Evolutionary conservation across 2,329 filamentous ascomycete species (phyloP).

Genomic region (Dothiorella sarmentorum): DNA sequence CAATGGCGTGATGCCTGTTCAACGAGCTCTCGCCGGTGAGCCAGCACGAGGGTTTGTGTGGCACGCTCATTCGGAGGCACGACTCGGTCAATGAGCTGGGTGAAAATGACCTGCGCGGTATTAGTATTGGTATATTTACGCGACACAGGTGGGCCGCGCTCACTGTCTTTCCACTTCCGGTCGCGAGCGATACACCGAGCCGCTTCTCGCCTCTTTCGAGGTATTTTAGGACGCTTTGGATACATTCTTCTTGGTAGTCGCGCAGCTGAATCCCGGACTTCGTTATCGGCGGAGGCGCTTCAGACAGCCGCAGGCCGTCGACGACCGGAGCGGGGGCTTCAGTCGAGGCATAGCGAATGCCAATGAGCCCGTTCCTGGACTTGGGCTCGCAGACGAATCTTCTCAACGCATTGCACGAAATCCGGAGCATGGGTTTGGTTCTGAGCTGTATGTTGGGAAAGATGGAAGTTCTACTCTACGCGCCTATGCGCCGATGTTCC

Average conservation of each 20-base stretch:
- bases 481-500: not conserved
- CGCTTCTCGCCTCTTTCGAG: slow-evolving; percentile 70
- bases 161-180: slow-evolving; percentile 85
- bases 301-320: slow-evolving; percentile 2
- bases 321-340: not conserved
- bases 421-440: slow-evolving; percentile 30
- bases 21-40: slow-evolving; percentile 87
- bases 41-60: slow-evolving; percentile 82
- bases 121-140: slow-evolving; percentile 11
- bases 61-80: slow-evolving; percentile 53
- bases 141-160: slow-evolving; percentile 23
- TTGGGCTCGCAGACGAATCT: slow-evolving; percentile 16
- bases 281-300: slow-evolving; percentile 12
- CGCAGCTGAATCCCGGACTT: slow-evolving; percentile 58
- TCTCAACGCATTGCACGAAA: slow-evolving; percentile 31
- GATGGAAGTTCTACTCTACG: not conserved
- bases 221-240: slow-evolving; percentile 71
- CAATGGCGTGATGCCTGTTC: slow-evolving; percentile 92
- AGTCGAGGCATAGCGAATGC: slow-evolving; percentile 23
- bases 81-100: slow-evolving; percentile 82
- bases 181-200: slow-evolving; percentile 80
- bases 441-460: not conserved
- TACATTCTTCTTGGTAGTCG: slow-evolving; percentile 88
- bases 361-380: not conserved
- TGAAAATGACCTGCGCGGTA: slow-evolving; percentile 76